Evolutionary conservation across 495 filamentous ascomycete species (phyloP).

Genomic region (Hypoxylon lenormandii): DNA sequence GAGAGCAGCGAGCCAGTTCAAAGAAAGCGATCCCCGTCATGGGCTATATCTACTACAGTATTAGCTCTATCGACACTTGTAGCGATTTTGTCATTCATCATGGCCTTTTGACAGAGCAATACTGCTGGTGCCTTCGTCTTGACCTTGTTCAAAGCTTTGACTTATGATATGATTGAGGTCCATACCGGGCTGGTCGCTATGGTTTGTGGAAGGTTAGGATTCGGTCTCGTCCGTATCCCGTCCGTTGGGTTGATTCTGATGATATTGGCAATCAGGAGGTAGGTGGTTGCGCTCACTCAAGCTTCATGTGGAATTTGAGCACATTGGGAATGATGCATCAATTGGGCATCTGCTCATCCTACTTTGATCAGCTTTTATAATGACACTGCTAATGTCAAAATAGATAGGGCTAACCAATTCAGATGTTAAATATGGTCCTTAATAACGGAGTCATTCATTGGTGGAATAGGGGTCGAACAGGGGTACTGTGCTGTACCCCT

Average conservation of each 20-base stretch:
- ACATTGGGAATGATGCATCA: too few relatives aligned
- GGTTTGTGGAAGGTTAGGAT: slow-evolving; percentile 94
- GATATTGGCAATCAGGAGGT: slow-evolving; percentile 82
- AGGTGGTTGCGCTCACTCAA: too few relatives aligned
- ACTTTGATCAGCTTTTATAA: too few relatives aligned
- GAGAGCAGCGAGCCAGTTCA: slow-evolving; percentile 75
- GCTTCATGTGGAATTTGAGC: too few relatives aligned
- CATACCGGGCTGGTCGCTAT: slow-evolving; percentile 90
- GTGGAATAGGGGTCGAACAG: too few relatives aligned
- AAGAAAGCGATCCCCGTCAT: slow-evolving; percentile 78
- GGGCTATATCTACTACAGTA: slow-evolving; percentile 74
- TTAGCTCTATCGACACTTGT: slow-evolving; percentile 77
- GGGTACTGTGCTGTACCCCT: too few relatives aligned
- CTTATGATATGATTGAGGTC: slow-evolving; percentile 69
- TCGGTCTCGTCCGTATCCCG: slow-evolving; percentile 83
- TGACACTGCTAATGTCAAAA: too few relatives aligned
- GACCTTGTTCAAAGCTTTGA: slow-evolving; percentile 7
- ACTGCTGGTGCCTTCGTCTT: slow-evolving; percentile 90
- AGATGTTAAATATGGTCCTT: too few relatives aligned
- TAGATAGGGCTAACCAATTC: too few relatives aligned
- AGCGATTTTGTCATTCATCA: slow-evolving; percentile 77
- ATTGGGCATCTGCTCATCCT: too few relatives aligned
- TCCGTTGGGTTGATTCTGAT: slow-evolving; percentile 91
- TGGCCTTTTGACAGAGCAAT: slow-evolving; percentile 78
- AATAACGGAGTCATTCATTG: too few relatives aligned